Evolutionary conservation across 208 protist genomes (phyloP), one percentile per base, ranked within the genome.

Genomic region (Crithidia expoeki): DNA sequence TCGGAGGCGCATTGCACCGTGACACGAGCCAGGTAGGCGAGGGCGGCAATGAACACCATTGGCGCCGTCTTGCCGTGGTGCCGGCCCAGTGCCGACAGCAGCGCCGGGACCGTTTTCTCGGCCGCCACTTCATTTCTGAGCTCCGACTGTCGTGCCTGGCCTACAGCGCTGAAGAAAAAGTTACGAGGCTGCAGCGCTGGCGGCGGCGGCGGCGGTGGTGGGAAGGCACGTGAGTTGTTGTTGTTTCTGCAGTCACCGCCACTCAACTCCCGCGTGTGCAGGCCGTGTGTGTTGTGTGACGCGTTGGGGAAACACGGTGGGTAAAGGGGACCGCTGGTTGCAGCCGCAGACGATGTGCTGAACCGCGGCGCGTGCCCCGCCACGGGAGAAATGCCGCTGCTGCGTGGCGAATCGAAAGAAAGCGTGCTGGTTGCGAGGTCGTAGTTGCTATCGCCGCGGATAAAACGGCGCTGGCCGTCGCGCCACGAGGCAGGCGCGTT

Each of bases 11-110:
- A 90, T 23, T 75, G 83, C 28, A 70, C 38, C 7, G 80, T 76
- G 9, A 96, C 75, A 25, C 86, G 82, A 12, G 85, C 84, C 33
- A 96, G 68, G 76, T 96, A 96, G 16, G 85, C 86, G 16, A 96
- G 76, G 10, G 81, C 86, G 21, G 78, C 87, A 50, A 94, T 88
- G 63, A 96, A 84, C 17, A 94, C 86, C 81, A 94, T 85, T 23
- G 85, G 84, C 4, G 82, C 86, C 36, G 74, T 73, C 56, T 74
- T 74, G 32, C 74, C 74, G 62, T 74, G 68, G 33, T 77, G 64
- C 4, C 55, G 65, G 32, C 57, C 66, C n/a, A 72, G 71, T 14
- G 65, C 40, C 12, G 61, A 52, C 21, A 74, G 59, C 52, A 71
- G 55, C 34, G 50, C 44, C 60, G 69, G 49, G 71, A 81, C 71